These are phyloP conservation scores for Neurospora pannonica DNA, from an alignment of 495 filamentous ascomycete genomes.

Conservation along the genomic window DNA sequence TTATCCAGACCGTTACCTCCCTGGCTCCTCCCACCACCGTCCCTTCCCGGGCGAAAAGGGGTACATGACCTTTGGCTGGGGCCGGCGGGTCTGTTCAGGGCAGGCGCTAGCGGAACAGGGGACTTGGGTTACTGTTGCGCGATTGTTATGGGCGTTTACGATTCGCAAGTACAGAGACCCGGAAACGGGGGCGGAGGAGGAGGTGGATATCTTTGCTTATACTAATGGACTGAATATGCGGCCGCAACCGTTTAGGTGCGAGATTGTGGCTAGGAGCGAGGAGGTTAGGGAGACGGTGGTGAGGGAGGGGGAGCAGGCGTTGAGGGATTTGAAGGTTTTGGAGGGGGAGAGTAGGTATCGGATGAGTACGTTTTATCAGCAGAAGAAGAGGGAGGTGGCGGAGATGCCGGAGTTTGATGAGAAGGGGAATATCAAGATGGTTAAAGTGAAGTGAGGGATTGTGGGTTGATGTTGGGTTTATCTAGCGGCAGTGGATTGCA, in stretches of 20 bases:
- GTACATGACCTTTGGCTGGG: slow-evolving; percentile 58
- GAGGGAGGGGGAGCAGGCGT: slow-evolving; percentile 44
- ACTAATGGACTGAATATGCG: slow-evolving; percentile 49
- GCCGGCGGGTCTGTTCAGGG: slow-evolving; percentile 49
- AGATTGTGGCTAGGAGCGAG: slow-evolving; percentile 38
- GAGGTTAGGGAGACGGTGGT: slow-evolving; percentile 43
- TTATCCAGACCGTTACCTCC: slow-evolving; percentile 38
- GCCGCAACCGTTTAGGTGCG: slow-evolving; percentile 43
- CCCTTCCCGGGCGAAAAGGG: slow-evolving; percentile 50
- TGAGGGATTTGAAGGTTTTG: slow-evolving; percentile 42
- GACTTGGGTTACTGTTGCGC: slow-evolving; percentile 45
- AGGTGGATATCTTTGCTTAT: slow-evolving; percentile 43
- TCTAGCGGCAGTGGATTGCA: neutral
- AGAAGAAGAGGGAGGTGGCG: slow-evolving; percentile 20
- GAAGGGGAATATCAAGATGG: slow-evolving; percentile 19
- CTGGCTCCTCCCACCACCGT: slow-evolving; percentile 27
- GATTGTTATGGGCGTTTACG: slow-evolving; percentile 46
- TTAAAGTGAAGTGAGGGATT: slow-evolving; percentile 9
- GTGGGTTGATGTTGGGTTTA: neutral
- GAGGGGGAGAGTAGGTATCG: slow-evolving; percentile 51
- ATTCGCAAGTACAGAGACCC: slow-evolving; percentile 40
- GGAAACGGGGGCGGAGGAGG: slow-evolving; percentile 37
- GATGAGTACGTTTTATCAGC: slow-evolving; percentile 44
- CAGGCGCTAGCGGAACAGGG: slow-evolving; percentile 50
- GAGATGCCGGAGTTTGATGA: slow-evolving; percentile 24